Percentiles rank a stretch among this genome's conserved stretches.
Conservation (phyloP, 1,284 basidiomycete species). For the Pyrrhoderma lamaoense region DNA sequence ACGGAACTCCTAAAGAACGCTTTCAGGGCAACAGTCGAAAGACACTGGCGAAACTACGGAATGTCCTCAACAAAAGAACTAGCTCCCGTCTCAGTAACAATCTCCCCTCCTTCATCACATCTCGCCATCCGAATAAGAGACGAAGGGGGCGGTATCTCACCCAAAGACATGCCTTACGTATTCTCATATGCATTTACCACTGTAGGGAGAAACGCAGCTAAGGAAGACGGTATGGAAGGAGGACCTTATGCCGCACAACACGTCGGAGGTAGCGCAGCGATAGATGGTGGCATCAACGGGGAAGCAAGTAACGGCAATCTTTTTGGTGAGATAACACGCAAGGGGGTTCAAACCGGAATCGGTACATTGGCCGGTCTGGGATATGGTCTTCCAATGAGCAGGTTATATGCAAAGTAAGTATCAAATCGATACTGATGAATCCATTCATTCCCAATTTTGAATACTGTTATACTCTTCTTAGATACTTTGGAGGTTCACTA, state of each 20-base stretch:
- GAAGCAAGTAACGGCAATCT: conserved; percentile 47
- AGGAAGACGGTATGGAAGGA: conserved; percentile 41
- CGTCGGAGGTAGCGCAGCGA: conserved; percentile 59
- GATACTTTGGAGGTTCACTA: conserved; percentile 73
- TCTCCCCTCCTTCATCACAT: conserved; percentile 55
- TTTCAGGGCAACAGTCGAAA: conserved; percentile 85
- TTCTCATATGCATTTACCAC: conserved; percentile 92
- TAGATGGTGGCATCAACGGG: conserved; percentile 32
- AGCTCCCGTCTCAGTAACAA: conserved; percentile 65
- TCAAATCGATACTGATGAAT: not conserved
- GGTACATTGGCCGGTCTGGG: conserved; percentile 80
- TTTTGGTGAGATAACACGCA: conserved; percentile 69
- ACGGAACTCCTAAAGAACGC: conserved; percentile 86
- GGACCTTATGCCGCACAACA: conserved; percentile 71
- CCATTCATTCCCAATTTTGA: not conserved
- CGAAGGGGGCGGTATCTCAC: conserved; percentile 78
- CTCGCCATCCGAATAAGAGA: conserved; percentile 78
- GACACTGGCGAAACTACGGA: conserved; percentile 43
- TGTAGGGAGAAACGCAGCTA: conserved; percentile 32
- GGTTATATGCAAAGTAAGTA: conserved; percentile 62
- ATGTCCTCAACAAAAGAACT: conserved; percentile 32
- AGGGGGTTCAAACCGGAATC: conserved; percentile 65
- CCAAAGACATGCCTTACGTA: conserved; percentile 66
- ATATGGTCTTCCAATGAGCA: conserved; percentile 82
- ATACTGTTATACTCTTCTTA: conserved; percentile 23